Evolutionary conservation across 371 early-diverging fungal genomes (phyloP).

Genomic region (Zychaea mexicana): DNA sequence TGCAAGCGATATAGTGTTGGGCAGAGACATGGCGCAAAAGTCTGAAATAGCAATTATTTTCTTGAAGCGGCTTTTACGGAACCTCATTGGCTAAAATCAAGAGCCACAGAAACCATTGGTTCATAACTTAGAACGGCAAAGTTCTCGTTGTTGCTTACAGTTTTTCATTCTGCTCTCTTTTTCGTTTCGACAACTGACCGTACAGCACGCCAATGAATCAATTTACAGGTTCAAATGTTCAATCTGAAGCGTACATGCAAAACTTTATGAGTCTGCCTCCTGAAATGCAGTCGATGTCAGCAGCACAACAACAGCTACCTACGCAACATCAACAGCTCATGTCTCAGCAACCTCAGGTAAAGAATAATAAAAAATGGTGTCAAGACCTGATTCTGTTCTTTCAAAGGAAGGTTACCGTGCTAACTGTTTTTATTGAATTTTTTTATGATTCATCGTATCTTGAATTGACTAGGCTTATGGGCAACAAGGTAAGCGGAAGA

Average conservation of each 20-base stretch:
- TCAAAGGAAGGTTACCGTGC: too few relatives aligned
- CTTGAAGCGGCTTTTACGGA: too few relatives aligned
- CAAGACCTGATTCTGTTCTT: background rate
- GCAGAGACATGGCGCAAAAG: too few relatives aligned
- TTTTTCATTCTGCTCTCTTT: too few relatives aligned
- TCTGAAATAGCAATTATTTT: too few relatives aligned
- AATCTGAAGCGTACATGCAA: conserved; percentile 33
- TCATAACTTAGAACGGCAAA: too few relatives aligned
- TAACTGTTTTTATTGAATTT: too few relatives aligned
- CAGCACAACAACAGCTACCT: conserved; percentile 17
- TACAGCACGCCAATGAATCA: conserved; percentile 28
- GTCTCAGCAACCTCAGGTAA: conserved; percentile 26
- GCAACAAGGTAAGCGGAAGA: background rate
- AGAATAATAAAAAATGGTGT: background rate
- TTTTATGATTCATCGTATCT: too few relatives aligned
- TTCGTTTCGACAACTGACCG: background rate
- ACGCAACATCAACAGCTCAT: conserved; percentile 18
- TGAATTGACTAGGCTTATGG: background rate
- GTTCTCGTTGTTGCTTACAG: too few relatives aligned
- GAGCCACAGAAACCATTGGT: too few relatives aligned
- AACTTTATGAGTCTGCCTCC: conserved; percentile 38
- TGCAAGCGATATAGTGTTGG: too few relatives aligned
- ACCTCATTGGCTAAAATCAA: too few relatives aligned
- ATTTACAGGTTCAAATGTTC: conserved; percentile 28
- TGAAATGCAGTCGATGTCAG: conserved; percentile 31